Evolutionary conservation across 2,329 filamentous ascomycete species (phyloP).

Genomic region (Plectosphaerella sp.): DNA sequence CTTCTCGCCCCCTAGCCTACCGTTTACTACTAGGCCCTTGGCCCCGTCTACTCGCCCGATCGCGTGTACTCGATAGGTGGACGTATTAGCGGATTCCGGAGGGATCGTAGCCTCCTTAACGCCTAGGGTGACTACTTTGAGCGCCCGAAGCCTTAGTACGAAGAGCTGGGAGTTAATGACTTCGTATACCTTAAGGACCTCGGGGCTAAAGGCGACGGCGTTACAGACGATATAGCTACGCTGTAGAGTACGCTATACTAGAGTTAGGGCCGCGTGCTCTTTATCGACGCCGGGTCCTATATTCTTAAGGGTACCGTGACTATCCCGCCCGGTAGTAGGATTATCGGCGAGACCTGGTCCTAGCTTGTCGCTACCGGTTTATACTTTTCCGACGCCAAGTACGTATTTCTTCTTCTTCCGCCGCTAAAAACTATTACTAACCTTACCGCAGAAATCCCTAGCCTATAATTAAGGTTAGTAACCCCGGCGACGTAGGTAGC

Average conservation of each 20-base stretch:
- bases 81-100: conserved; percentile 6
- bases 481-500: conserved; percentile 53
- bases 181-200: conserved; percentile 15
- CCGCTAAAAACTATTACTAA: not conserved
- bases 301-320: conserved; percentile 26
- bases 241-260: conserved; percentile 39
- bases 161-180: conserved; percentile 11
- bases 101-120: conserved; percentile 3
- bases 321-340: conserved; percentile 24
- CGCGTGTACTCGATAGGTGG: conserved; percentile 6
- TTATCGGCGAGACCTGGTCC: conserved; percentile 32
- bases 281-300: conserved; percentile 41
- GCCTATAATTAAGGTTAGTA: conserved; percentile 61
- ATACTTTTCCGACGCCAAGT: conserved; percentile 10
- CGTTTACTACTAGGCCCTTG: conserved; percentile 12
- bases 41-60: conserved; percentile 10
- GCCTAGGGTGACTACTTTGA: conserved; percentile 30
- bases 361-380: conserved; percentile 16
- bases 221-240: conserved; percentile 46
- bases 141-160: conserved; percentile 51
- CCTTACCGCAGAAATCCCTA: conserved; percentile 42
- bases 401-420: no score
- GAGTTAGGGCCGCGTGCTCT: conserved; percentile 35
- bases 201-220: conserved; percentile 59
- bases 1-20: conserved; percentile 1